A percentile compares a stretch with the other conserved stretches of the same genome.
These are phyloP conservation scores for Suillus bovinus DNA, from an alignment of 768 basidiomycete species.

Conservation along the genomic window DNA sequence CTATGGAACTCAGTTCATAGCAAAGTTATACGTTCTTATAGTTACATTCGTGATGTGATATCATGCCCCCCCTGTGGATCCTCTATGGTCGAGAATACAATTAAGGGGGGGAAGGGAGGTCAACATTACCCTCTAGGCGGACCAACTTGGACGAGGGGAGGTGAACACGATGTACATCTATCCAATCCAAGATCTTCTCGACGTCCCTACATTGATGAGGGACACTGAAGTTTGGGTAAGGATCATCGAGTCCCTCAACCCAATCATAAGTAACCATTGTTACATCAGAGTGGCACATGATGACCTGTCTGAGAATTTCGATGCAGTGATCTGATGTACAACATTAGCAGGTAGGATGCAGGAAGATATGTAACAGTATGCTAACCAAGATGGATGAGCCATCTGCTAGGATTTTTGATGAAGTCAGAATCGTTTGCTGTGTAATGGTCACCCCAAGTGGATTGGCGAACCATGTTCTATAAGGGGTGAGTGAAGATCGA, in stretches of 20 bases:
- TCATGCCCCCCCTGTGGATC: not conserved
- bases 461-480: conserved; percentile 15
- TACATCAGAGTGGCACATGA: conserved; percentile 14
- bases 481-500: not conserved
- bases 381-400: conserved; percentile 12
- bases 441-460: conserved; percentile 9
- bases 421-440: conserved; percentile 2
- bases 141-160: not conserved
- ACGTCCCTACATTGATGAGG: not conserved
- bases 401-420: not conserved
- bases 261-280: conserved; percentile 14
- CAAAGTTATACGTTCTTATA: not conserved
- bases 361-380: not conserved
- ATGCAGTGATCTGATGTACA: conserved; percentile 10
- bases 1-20: not conserved
- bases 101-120: not conserved
- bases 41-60: not conserved
- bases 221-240: not conserved
- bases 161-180: not conserved
- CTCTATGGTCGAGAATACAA: not conserved
- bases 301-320: conserved; percentile 11
- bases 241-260: not conserved
- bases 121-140: not conserved
- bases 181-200: not conserved
- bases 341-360: not conserved